Conservation (phyloP, 2,329 filamentous ascomycete species). For the Aphanoascus verrucosus region DNA sequence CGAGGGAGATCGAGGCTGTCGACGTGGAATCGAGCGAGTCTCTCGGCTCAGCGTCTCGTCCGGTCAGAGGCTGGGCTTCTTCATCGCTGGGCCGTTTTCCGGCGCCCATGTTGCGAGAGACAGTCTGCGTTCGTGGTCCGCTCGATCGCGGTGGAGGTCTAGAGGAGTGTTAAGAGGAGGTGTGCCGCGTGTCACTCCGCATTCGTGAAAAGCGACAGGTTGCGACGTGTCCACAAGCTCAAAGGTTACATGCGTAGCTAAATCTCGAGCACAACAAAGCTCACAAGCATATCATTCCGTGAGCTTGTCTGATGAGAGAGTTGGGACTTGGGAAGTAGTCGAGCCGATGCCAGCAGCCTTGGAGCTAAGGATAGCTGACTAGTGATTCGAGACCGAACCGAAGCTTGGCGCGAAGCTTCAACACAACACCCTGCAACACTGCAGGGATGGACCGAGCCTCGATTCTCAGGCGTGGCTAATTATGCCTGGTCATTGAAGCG, state of each 20-base stretch:
- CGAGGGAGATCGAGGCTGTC: slow-evolving; percentile 17
- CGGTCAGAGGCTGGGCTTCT: slow-evolving; percentile 16
- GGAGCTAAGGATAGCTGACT: no score
- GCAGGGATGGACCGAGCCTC: no score
- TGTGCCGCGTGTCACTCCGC: background rate
- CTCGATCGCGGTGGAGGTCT: background rate
- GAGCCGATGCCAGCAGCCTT: no score
- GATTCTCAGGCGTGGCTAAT: no score
- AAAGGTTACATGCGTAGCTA: background rate
- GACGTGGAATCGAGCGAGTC: slow-evolving; percentile 17
- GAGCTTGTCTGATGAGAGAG: no score
- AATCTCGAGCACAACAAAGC: background rate
- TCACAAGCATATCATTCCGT: background rate
- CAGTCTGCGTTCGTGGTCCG: background rate
- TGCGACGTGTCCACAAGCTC: background rate
- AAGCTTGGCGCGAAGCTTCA: slow-evolving; percentile 4
- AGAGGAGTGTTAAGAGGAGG: background rate
- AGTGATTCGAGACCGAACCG: background rate
- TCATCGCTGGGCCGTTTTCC: slow-evolving; percentile 14
- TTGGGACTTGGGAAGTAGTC: no score
- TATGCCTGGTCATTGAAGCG: no score
- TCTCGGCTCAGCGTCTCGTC: slow-evolving; percentile 3
- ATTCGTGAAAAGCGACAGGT: background rate
- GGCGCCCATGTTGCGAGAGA: slow-evolving; percentile 9
- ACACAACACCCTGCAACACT: no score